Evolutionary conservation across 768 basidiomycete genomes (phyloP).

Genomic region (Boletus barrowsii): DNA sequence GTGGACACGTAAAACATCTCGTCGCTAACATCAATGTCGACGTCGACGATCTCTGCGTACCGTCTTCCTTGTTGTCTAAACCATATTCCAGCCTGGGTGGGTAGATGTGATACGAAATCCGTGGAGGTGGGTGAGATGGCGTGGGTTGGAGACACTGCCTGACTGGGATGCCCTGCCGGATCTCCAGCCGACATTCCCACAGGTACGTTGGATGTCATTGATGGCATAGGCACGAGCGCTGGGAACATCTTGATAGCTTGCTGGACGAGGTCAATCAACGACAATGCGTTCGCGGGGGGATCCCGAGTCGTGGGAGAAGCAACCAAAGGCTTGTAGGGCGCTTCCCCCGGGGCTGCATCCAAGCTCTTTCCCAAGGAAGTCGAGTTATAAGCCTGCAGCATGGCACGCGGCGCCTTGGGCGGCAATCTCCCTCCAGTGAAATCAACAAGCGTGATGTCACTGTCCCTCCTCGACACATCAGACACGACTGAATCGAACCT

Average conservation of each 20-base stretch:
- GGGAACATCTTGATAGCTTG: conserved; percentile 8
- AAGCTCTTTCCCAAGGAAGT: neutral
- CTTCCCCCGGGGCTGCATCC: neutral
- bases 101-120: conserved; percentile 14
- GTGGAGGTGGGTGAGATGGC: neutral
- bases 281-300: neutral
- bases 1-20: conserved; percentile 19
- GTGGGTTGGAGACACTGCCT: neutral
- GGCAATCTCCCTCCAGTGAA: conserved; percentile 4
- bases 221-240: neutral
- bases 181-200: neutral
- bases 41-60: conserved; percentile 21
- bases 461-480: conserved; percentile 21
- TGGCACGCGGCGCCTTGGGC: conserved; percentile 23
- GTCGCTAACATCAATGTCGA: conserved; percentile 20
- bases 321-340: neutral
- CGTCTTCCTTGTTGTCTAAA: conserved; percentile 20
- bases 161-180: neutral
- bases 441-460: conserved; percentile 27
- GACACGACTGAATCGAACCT: conserved; percentile 15
- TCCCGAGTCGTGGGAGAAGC: conserved; percentile 6
- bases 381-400: conserved; percentile 11
- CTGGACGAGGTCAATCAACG: conserved; percentile 3
- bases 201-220: neutral
- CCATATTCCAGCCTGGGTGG: conserved; percentile 25